Percentiles rank a stretch among this genome's conserved stretches.
phyloP scores from a whole-genome alignment of 345 rosid genomes.

The Alliaria petiolata region DNA sequence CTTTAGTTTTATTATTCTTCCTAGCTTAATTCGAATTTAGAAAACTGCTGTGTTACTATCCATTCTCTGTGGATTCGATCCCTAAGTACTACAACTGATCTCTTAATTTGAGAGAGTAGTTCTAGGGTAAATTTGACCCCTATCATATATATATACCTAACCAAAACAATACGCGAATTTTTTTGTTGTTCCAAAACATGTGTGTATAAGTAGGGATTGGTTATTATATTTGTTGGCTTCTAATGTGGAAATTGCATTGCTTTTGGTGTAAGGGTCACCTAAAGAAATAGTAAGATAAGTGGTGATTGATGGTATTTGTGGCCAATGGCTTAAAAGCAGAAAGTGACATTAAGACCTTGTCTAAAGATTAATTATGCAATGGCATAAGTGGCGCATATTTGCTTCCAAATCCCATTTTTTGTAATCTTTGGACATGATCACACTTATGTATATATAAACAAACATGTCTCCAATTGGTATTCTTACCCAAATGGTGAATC shows the following conservation, averaged over 20 bases:
- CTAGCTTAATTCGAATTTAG: too few species aligned
- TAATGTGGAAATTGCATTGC: background rate
- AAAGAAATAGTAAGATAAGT: background rate
- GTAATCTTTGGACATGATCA: background rate
- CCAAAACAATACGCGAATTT: background rate
- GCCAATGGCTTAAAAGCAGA: conserved; percentile 3
- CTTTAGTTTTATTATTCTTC: too few species aligned
- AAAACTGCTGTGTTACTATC: too few species aligned
- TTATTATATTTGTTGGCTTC: background rate
- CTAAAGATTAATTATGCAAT: conserved; percentile 1
- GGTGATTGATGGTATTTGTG: conserved; percentile 5
- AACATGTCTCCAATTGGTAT: background rate
- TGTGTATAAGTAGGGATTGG: background rate
- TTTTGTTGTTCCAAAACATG: background rate
- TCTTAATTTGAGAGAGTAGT: too few species aligned
- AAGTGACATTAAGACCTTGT: conserved; percentile 2
- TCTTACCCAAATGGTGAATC: background rate
- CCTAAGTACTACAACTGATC: too few species aligned
- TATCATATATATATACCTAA: background rate
- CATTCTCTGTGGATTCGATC: too few species aligned
- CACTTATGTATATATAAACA: background rate
- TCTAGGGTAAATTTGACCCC: too few species aligned
- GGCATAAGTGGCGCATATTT: conserved; percentile 6
- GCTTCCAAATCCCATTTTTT: background rate
- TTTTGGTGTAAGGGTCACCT: background rate